These are phyloP conservation scores for Lactifluus pinguis DNA, from an alignment of 768 basidiomycete genomes.

Conservation along the genomic window DNA sequence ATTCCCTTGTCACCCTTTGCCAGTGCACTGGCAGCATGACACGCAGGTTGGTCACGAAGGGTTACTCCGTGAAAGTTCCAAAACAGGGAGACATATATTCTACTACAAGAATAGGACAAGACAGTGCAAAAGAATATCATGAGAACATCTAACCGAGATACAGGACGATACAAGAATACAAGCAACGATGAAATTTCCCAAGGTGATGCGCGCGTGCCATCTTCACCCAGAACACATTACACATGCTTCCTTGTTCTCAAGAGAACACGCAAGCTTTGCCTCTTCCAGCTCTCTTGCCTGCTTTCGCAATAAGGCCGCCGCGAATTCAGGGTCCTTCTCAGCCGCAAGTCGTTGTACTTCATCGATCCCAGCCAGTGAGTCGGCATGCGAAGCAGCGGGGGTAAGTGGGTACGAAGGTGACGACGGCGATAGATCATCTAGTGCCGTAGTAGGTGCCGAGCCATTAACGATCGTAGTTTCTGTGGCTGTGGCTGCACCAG, in stretches of 20 bases:
- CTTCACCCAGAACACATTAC: conserved; percentile 80
- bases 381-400: conserved; percentile 14
- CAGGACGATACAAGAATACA: not conserved
- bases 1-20: too few relatives aligned
- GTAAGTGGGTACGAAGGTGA: conserved; percentile 23
- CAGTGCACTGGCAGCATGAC: too few relatives aligned
- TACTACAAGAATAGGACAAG: not conserved
- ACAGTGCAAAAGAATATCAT: not conserved
- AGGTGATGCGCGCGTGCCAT: not conserved
- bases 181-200: not conserved
- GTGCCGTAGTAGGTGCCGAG: conserved; percentile 15
- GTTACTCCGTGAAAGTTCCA: too few relatives aligned
- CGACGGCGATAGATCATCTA: conserved; percentile 24
- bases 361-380: conserved; percentile 33
- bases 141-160: not conserved
- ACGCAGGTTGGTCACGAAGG: too few relatives aligned
- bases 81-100: not conserved
- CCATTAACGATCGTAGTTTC: not conserved
- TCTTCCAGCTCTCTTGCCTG: conserved; percentile 70
- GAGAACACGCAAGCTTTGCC: conserved; percentile 71
- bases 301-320: conserved; percentile 64
- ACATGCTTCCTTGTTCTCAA: conserved; percentile 89
- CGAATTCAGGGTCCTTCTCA: conserved; percentile 62
- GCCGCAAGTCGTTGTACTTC: conserved; percentile 46
- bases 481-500: not conserved